phyloP scores from a whole-genome alignment of 345 rosid genomes.

The Pelargonium nanum region DNA sequence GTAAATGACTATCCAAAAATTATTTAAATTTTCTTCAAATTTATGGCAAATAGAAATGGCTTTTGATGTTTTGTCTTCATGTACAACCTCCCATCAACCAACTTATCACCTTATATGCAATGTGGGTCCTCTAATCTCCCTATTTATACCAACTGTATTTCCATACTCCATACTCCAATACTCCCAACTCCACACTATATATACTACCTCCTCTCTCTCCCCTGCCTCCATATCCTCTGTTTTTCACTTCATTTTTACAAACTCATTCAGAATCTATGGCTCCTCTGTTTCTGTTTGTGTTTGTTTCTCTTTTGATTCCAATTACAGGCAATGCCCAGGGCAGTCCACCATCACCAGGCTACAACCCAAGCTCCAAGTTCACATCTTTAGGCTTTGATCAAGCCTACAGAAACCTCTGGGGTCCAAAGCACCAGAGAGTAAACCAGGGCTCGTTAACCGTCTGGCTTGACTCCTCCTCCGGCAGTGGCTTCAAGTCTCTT shows the following conservation, averaged over 20 bases:
- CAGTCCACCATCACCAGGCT: conserved; percentile 76
- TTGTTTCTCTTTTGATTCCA: conserved; percentile 17
- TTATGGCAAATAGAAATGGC: neutral
- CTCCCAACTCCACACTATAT: neutral
- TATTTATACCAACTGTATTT: conserved; percentile 29
- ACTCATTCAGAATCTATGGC: neutral
- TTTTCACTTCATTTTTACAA: no score
- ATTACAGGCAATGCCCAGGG: conserved; percentile 24
- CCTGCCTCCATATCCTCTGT: neutral
- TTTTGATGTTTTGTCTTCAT: conserved; percentile 21
- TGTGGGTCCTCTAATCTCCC: conserved; percentile 21
- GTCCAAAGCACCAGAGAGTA: conserved; percentile 66
- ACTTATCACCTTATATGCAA: conserved; percentile 20
- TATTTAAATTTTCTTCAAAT: no score
- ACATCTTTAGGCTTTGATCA: conserved; percentile 37
- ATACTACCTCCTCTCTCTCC: neutral
- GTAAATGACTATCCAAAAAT: no score
- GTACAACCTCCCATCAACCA: conserved; percentile 29
- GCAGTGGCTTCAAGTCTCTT: conserved; percentile 91
- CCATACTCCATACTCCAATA: neutral
- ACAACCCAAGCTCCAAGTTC: conserved; percentile 50
- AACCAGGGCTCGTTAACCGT: conserved; percentile 51
- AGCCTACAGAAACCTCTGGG: conserved; percentile 63
- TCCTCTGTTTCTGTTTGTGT: conserved; percentile 2
- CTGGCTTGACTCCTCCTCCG: conserved; percentile 67